A percentile compares a stretch with the other conserved stretches of the same genome.
These are phyloP conservation scores for Irpex rosettiformis DNA, from an alignment of 1,284 basidiomycete species.

Conservation along the genomic window DNA sequence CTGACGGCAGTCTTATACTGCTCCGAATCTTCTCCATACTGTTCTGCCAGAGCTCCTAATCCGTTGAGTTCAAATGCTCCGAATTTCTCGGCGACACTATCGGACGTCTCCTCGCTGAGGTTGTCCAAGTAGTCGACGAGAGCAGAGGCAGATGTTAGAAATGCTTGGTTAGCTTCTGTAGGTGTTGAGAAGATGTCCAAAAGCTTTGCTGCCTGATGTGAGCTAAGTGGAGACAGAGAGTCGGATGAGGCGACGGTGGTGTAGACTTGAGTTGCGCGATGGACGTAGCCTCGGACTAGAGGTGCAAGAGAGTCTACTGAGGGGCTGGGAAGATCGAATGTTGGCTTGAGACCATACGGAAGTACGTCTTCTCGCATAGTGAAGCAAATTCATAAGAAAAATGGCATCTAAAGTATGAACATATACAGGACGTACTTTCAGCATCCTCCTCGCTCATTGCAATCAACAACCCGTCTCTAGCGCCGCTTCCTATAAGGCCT, in stretches of 20 bases:
- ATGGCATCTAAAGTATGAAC: slow-evolving; percentile 10
- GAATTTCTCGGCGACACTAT: slow-evolving; percentile 38
- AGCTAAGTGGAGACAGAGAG: slow-evolving; percentile 14
- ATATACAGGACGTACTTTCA: slow-evolving; percentile 39
- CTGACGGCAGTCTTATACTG: slow-evolving; percentile 47
- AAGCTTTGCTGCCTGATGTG: slow-evolving; percentile 30
- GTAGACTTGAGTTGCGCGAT: slow-evolving; percentile 57
- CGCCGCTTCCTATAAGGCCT: slow-evolving; percentile 56
- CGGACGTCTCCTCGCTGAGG: slow-evolving; percentile 25
- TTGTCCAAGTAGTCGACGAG: slow-evolving; percentile 45
- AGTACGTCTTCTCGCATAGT: slow-evolving; percentile 37
- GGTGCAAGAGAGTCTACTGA: slow-evolving; percentile 36
- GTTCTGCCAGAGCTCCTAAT: slow-evolving; percentile 43
- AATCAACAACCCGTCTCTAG: slow-evolving; percentile 48
- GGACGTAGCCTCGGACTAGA: slow-evolving; percentile 51
- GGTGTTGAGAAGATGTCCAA: slow-evolving; percentile 41
- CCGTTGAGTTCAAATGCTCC: slow-evolving; percentile 56
- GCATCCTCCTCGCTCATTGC: slow-evolving; percentile 56
- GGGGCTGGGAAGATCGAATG: slow-evolving; percentile 15
- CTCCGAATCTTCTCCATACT: slow-evolving; percentile 48
- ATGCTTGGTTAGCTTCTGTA: slow-evolving; percentile 35
- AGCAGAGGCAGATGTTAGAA: slow-evolving; percentile 42
- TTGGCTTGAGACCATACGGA: slow-evolving; percentile 23
- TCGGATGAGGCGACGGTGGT: slow-evolving; percentile 34
- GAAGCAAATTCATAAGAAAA: slow-evolving; percentile 45